These are phyloP conservation scores for Blastocrithidia nonstop DNA, from an alignment of 208 protist genomes.

Conservation along the genomic window DNA sequence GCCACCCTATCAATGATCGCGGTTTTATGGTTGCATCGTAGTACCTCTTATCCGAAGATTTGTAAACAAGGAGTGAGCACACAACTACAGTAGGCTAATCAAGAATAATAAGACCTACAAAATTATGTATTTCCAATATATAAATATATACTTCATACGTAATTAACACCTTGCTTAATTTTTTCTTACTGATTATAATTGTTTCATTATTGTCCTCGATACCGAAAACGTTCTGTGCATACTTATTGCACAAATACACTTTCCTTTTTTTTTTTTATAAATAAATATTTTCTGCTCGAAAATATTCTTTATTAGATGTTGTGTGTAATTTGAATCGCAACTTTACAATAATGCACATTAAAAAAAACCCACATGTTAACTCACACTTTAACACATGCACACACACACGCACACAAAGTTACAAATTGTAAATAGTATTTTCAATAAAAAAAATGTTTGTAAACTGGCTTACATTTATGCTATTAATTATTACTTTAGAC, in stretches of 20 bases:
- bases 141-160: background rate
- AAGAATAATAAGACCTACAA: background rate
- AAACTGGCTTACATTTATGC: too few relatives aligned
- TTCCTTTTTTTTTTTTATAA: constrained; percentile 4
- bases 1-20: constrained; percentile 42
- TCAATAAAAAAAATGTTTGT: too few relatives aligned
- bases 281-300: background rate
- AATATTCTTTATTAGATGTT: constrained; percentile 3
- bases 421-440: too few relatives aligned
- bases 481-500: too few relatives aligned
- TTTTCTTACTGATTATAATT: background rate
- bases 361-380: too few relatives aligned
- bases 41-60: constrained; percentile 23
- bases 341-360: too few relatives aligned
- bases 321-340: too few relatives aligned
- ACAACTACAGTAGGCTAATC: background rate
- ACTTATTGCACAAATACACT: background rate
- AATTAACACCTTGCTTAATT: background rate
- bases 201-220: too few relatives aligned
- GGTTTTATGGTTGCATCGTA: constrained; percentile 81
- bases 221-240: too few relatives aligned
- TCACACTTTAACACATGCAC: too few relatives aligned
- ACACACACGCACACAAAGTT: too few relatives aligned
- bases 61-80: background rate
- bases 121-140: constrained; percentile 2